Base-by-base conservation (phyloP, 306 rosid species). In the Quercus aquifolioides region DNA sequence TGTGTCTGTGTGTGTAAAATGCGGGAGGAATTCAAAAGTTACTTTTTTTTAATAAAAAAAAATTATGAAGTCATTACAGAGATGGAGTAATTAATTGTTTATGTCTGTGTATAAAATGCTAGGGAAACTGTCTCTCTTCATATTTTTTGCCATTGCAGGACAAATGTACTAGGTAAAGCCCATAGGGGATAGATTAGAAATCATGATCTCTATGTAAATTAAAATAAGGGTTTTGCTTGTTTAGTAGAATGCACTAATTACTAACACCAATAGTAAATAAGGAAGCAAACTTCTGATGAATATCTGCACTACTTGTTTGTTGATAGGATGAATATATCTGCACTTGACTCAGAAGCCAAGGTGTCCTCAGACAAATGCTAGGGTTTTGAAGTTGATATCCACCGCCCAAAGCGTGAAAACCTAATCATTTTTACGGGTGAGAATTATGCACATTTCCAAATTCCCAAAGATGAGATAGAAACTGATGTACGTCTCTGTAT, bases 401-500 rank as follows among this genome's bases (percentile, higher is more conserved):
- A 80, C 74, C 38, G 13, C 60, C 17, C 20, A 71, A 14, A 17
- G 5, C 52, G 21, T 55, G 80, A 41, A 77, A 58, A 41, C 49
- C n/a, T 17, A 63, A 74, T 28, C 25, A 74, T 76, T 33, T 81
- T 21, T 31, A 64, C 75, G 20, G 67, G 73, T 68, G 31, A 55
- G 19, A 41, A 49, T 49, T 49, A 49, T 13, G 74, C 69, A 73
- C 73, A 70, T 56, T 57, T 55, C 64, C 46, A 9, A 4, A 70
- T 77, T 71, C 79, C 63, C 83, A 60, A 77, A 80, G 86, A 77
- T 68, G 85, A 80, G 79, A 85, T 82, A 76, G 69, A 71, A 80
- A 78, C 52, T 75, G 23, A 81, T 8, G 55, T 81, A 79, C 77
- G 85, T 72, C 80, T 85, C 30, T 30, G 15, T 55, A 76, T 54